Base-by-base conservation (phyloP, 1,284 basidiomycete genomes). In the Boletus holoroseus region DNA sequence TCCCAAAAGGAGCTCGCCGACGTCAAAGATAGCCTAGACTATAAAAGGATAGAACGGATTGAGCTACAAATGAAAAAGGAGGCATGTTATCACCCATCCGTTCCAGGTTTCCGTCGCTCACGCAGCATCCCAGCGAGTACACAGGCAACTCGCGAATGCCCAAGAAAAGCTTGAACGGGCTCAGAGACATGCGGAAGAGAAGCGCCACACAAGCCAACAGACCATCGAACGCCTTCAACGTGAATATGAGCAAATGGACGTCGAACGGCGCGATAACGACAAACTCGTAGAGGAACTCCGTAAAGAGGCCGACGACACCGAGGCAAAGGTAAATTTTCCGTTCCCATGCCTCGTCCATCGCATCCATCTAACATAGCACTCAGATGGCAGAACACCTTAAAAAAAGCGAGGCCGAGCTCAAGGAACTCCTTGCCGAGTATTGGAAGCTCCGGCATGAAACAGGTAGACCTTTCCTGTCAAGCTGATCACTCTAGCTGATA, bases 381-480 rank as follows among this genome's bases (percentile, higher is more conserved):
- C 60, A 91, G 83, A 90, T 88, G 78, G 71, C 76, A 5, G 84
- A 85, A 40, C 88, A 89, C 61, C 68, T 89, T 48, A 80, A 78
- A 61, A 75, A 75, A 53, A 88, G 83, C 58, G 87, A 91, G 65
- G 68, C 67, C 3, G 88, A 91, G 64, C 71, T 93, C 20, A 83
- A 83, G 59, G 83, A 85, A 49, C 73, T 93, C n/a, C 71, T 92
- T 37, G 71, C 78, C 15, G 87, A 89, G 62, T 92, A 92, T 62
- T 90, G 85, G 84, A 81, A 78, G 50, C 73, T 92, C 54, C 75
- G 89, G 45, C 82, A 87, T 61, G 82, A 85, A 62, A 85, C 88
- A 55, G 87, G 90, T 88, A 64, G 5, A 24, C 31, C 22, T 24
- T 30, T 22, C 46, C 36, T 31, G 43, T 50, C 53, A 38, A 57